phyloP scores from a whole-genome alignment of 2,329 filamentous ascomycete species.

The Ceratocystis papillata region DNA sequence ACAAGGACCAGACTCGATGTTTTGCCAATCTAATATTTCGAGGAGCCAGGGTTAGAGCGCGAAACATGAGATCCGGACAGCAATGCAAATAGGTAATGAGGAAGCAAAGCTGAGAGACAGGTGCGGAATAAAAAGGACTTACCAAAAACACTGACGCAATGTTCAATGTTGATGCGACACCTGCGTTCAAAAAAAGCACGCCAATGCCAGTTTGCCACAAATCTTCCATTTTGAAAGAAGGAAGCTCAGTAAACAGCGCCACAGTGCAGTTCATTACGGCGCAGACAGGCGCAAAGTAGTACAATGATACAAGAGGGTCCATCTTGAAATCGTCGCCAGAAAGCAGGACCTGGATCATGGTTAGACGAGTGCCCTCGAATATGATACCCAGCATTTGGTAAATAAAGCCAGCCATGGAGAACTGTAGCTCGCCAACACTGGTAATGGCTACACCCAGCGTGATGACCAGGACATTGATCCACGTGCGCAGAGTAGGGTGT shows the following conservation, averaged over 20 bases:
- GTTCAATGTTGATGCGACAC: constrained; percentile 69
- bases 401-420: constrained; percentile 53
- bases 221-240: constrained; percentile 53
- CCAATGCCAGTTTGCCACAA: constrained; percentile 53
- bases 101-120: not conserved
- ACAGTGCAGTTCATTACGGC: constrained; percentile 68
- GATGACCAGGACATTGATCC: constrained; percentile 43
- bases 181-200: constrained; percentile 61
- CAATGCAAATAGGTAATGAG: not conserved
- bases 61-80: not conserved
- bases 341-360: constrained; percentile 77
- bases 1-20: constrained; percentile 80
- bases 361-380: constrained; percentile 70
- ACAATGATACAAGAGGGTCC: constrained; percentile 77
- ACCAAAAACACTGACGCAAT: constrained; percentile 79
- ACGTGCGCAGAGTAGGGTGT: constrained; percentile 36
- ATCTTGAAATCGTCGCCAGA: constrained; percentile 69
- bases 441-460: constrained; percentile 44
- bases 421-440: constrained; percentile 54
- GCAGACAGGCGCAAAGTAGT: constrained; percentile 82
- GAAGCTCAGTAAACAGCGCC: constrained; percentile 57
- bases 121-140: constrained; percentile 32
- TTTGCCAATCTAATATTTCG: constrained; percentile 60
- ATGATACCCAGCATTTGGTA: constrained; percentile 65
- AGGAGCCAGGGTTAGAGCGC: not conserved